A percentile compares a stretch with the other conserved stretches of the same genome.
phyloP scores from a whole-genome alignment of 805 yeast genomes.

The Kluyveromyces dobzhanskii region DNA sequence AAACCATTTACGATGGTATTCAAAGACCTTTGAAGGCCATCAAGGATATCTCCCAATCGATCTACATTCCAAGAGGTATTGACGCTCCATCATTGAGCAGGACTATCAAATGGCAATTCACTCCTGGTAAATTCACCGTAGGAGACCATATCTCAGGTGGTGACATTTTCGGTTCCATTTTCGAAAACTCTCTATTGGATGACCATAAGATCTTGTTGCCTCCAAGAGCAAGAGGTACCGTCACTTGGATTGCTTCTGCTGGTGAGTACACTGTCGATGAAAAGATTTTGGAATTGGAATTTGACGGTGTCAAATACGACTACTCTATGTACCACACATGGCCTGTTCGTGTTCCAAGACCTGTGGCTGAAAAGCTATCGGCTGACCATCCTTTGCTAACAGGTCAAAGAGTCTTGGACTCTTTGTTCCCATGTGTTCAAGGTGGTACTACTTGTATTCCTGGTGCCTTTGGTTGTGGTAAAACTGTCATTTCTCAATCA shows the following conservation, averaged over 20 bases:
- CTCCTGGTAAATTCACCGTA: slow-evolving; percentile 61
- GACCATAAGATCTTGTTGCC: slow-evolving; percentile 94
- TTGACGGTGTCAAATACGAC: slow-evolving; percentile 71
- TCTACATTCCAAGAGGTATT: slow-evolving; percentile 97
- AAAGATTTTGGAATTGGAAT: slow-evolving; percentile 85
- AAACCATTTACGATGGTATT: slow-evolving; percentile 98
- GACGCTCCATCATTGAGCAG: slow-evolving; percentile 94
- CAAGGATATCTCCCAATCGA: slow-evolving; percentile 77
- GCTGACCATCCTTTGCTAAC: slow-evolving; percentile 95
- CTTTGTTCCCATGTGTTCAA: slow-evolving; percentile 97
- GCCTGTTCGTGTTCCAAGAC: slow-evolving; percentile 99
- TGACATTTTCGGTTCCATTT: slow-evolving; percentile 89
- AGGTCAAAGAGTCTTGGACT: slow-evolving; percentile 97
- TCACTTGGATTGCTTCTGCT: slow-evolving; percentile 77
- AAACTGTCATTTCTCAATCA: slow-evolving; percentile 96
- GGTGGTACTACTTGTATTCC: slow-evolving; percentile 99
- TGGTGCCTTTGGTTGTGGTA: slow-evolving; percentile 99
- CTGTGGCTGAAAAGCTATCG: slow-evolving; percentile 86
- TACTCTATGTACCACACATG: slow-evolving; percentile 97
- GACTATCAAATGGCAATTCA: slow-evolving; percentile 73
- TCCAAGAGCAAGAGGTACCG: slow-evolving; percentile 97
- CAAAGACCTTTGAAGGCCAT: slow-evolving; percentile 97
- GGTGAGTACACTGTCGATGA: slow-evolving; percentile 92
- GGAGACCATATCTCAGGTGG: slow-evolving; percentile 99
- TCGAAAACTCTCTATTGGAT: slow-evolving; percentile 84